Evolutionary conservation across 2,329 filamentous ascomycete species (phyloP), one percentile per base, ranked within the genome.

Genomic region (Penicillium corylophilum): DNA sequence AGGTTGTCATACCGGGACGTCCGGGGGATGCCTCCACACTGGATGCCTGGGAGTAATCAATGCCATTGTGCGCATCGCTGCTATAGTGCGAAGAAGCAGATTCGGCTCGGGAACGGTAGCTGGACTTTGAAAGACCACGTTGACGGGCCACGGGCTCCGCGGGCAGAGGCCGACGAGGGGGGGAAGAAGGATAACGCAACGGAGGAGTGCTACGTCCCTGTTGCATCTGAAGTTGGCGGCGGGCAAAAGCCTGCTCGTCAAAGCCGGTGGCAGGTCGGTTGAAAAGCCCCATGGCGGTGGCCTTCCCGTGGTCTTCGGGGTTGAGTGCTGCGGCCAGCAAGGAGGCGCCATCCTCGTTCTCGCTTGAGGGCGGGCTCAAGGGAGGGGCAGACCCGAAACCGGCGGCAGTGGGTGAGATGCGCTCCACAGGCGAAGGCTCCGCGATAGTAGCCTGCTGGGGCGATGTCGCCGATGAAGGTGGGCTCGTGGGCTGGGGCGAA

Each of bases 241-340:
- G 87, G 5, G 89, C 82, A 64, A 90, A 96, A 64, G 90, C 88
- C 18, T 87, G 84, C 64, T 96, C 92, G 63, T 95, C 90, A 61
- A 94, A 96, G 7, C 85, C 82, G 45, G 87, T 82, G 2, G 77
- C 74, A 1, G 91, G 89, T 65, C 90, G 90, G 58, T 87, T 87
- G 69, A 87, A 87, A 0, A 84, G 76, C 26, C 84, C 84, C 71
- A 85, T 77, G 1, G 89, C 88, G 0, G 90, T 95, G 5, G 89
- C 88, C 67, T 94, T 95, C 46, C 88, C 90, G 42, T 83, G 78
- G 61, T 96, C 92, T 56, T 85, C 85, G 0, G 88, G 86, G 53
- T 89, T 84, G 12, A 94, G 80, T 8, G 86, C 80, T 38, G 79
- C 77, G 13, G 74, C 72, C 13, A 94, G 77, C 5, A 95, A 77